phyloP scores from a whole-genome alignment of 495 filamentous ascomycete genomes.

The Trichoderma gamsii region DNA sequence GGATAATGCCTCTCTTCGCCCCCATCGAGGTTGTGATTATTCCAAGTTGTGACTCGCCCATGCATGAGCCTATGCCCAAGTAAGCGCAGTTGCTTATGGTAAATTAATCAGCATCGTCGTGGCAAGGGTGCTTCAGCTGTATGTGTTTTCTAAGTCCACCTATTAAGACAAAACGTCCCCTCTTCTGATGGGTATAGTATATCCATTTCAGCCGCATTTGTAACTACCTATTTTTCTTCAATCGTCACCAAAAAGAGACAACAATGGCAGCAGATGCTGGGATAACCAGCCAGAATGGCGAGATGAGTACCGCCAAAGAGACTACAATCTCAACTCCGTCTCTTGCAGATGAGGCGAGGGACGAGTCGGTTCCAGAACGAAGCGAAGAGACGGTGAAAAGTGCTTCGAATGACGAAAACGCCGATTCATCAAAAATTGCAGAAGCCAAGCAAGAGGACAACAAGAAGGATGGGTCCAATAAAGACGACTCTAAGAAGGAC shows the following conservation, averaged over 20 bases:
- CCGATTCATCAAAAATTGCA: background rate
- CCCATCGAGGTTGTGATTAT: background rate
- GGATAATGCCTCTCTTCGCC: background rate
- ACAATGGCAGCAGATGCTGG: constrained; percentile 3
- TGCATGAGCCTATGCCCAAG: background rate
- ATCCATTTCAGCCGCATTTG: background rate
- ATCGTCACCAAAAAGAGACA: background rate
- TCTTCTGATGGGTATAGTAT: background rate
- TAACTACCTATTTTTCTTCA: background rate
- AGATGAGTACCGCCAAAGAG: background rate
- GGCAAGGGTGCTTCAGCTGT: background rate
- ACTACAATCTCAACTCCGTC: background rate
- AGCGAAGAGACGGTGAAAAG: background rate
- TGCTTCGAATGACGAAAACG: background rate
- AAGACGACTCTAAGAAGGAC: background rate
- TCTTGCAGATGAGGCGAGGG: background rate
- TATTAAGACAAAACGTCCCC: background rate
- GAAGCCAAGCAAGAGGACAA: background rate
- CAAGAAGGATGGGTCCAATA: background rate
- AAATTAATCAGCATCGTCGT: background rate
- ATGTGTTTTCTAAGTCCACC: background rate
- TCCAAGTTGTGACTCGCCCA: background rate
- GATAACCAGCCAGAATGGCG: background rate
- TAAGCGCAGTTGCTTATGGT: background rate
- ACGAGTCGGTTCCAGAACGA: background rate